A percentile compares a stretch with the other conserved stretches of the same genome.
Evolutionary conservation across 2,329 filamentous ascomycete species (phyloP).

Genomic region (Hypoxylon sp.): DNA sequence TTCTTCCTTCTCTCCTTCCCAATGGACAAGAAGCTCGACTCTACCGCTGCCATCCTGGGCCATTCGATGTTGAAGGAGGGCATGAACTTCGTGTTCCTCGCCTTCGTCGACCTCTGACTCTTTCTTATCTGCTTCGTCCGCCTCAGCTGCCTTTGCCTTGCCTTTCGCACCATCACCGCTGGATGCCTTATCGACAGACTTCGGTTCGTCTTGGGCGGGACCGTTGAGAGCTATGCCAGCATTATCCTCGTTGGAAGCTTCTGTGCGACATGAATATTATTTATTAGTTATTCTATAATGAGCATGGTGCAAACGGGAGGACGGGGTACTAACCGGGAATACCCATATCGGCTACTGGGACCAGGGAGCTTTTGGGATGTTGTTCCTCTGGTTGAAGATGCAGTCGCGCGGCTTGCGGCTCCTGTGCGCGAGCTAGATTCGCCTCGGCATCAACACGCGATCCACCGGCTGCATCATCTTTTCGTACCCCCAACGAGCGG

Average conservation of each 20-base stretch:
- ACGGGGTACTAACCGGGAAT: constrained; percentile 42
- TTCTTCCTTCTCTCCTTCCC: constrained; percentile 49
- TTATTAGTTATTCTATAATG: background rate
- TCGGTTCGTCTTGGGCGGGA: constrained; percentile 13
- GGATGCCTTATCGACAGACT: constrained; percentile 15
- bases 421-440: constrained; percentile 41
- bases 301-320: background rate
- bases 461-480: constrained; percentile 25
- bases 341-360: constrained; percentile 52
- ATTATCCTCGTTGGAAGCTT: constrained; percentile 16
- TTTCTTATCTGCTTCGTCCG: constrained; percentile 19
- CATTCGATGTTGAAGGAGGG: constrained; percentile 51
- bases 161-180: constrained; percentile 30
- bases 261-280: constrained; percentile 13
- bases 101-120: constrained; percentile 39
- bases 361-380: constrained; percentile 32
- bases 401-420: constrained; percentile 37
- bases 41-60: constrained; percentile 40
- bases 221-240: background rate
- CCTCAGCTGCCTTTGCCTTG: constrained; percentile 31
- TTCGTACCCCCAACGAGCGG: constrained; percentile 40
- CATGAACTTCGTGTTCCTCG: constrained; percentile 49
- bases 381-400: constrained; percentile 34
- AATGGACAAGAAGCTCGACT: constrained; percentile 54
- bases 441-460: constrained; percentile 39